Evolutionary conservation across 2,329 filamentous ascomycete species (phyloP).

Genomic region (Cercospora brassicicola): DNA sequence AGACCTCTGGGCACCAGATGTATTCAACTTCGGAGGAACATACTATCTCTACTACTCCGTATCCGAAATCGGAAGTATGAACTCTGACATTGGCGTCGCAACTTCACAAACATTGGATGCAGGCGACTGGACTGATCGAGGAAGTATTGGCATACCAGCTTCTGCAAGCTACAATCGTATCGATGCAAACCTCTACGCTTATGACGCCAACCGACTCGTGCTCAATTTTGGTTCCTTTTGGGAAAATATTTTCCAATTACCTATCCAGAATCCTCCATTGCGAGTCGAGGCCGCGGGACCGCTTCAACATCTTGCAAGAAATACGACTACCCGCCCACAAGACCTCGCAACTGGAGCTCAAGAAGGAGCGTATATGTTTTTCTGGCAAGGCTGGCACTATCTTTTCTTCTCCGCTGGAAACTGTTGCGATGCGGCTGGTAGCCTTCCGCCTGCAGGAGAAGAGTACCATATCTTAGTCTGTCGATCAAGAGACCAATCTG

Average conservation of each 20-base stretch:
- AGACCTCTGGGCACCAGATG: conserved; percentile 60
- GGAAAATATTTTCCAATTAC: conserved; percentile 62
- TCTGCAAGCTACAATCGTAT: conserved; percentile 50
- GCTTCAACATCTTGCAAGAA: conserved; percentile 54
- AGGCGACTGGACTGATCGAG: conserved; percentile 62
- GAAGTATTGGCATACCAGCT: conserved; percentile 56
- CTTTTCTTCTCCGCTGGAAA: conserved; percentile 48
- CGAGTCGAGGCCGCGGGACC: conserved; percentile 30
- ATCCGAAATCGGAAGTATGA: conserved; percentile 59
- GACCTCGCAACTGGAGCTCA: conserved; percentile 47
- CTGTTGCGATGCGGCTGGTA: conserved; percentile 40
- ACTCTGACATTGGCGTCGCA: conserved; percentile 63
- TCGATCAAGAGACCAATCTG: conserved; percentile 52
- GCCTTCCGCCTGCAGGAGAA: conserved; percentile 46
- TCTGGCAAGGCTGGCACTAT: conserved; percentile 61
- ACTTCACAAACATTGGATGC: conserved; percentile 51
- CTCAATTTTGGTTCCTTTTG: conserved; percentile 66
- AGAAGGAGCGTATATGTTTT: conserved; percentile 60
- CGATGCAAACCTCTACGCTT: conserved; percentile 42
- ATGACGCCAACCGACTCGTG: conserved; percentile 8
- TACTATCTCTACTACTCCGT: conserved; percentile 68
- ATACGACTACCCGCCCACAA: conserved; percentile 45
- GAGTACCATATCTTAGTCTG: conserved; percentile 68
- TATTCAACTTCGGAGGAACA: conserved; percentile 54
- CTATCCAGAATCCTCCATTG: conserved; percentile 42